Percentiles rank a stretch among this genome's conserved stretches.
Evolutionary conservation across 2,329 filamentous ascomycete species (phyloP).

Genomic region (Dothideomycetes sp.): DNA sequence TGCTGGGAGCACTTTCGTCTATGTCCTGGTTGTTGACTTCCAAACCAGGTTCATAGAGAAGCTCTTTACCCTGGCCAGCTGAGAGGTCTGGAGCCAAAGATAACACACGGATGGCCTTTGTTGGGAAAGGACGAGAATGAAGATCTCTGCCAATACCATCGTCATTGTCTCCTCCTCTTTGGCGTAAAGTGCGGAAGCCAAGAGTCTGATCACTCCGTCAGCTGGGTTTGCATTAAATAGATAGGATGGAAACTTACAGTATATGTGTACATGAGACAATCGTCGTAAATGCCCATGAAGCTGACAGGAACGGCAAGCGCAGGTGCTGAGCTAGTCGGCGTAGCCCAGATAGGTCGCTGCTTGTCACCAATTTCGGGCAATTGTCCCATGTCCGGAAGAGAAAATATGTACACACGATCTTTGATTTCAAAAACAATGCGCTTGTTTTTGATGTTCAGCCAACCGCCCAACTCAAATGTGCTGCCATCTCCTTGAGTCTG

Average conservation of each 20-base stretch:
- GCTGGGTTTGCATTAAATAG: background rate
- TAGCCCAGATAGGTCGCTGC: slow-evolving; percentile 19
- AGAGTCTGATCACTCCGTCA: no score
- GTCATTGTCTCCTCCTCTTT: background rate
- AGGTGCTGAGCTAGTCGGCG: slow-evolving; percentile 29
- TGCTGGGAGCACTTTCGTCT: background rate
- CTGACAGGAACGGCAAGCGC: slow-evolving; percentile 36
- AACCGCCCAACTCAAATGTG: slow-evolving; percentile 39
- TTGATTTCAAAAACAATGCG: slow-evolving; percentile 37
- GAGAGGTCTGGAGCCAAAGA: slow-evolving; percentile 26
- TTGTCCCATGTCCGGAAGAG: slow-evolving; percentile 28
- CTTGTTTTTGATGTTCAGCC: slow-evolving; percentile 36
- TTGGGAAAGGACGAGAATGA: slow-evolving; percentile 29
- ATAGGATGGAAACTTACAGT: slow-evolving; percentile 23
- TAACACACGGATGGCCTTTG: slow-evolving; percentile 33
- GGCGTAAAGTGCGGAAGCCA: background rate
- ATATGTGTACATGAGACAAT: slow-evolving; percentile 40
- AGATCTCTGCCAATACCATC: slow-evolving; percentile 1
- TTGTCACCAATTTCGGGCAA: slow-evolving; percentile 2
- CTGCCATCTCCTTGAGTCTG: slow-evolving; percentile 34
- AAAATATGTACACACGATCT: slow-evolving; percentile 35
- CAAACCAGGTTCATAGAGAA: background rate
- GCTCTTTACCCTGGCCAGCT: slow-evolving; percentile 4
- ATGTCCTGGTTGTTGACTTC: background rate
- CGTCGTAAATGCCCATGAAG: slow-evolving; percentile 40